These are phyloP conservation scores for Aspergillus cejpii DNA, from an alignment of 2,329 filamentous ascomycete genomes.

Conservation along the genomic window DNA sequence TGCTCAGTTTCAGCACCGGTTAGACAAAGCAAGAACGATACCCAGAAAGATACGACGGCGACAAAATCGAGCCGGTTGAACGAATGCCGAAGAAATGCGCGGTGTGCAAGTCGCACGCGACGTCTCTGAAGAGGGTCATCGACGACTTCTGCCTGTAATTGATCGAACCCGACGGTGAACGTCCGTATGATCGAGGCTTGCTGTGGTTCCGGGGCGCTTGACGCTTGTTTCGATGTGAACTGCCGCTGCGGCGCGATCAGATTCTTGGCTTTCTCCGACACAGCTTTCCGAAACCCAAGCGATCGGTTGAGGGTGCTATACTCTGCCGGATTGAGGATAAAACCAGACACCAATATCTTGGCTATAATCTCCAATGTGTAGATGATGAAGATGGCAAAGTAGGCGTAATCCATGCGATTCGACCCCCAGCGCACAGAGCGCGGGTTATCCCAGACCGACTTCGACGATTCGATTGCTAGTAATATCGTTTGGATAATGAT, in stretches of 20 bases:
- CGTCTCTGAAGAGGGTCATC: conserved; percentile 68
- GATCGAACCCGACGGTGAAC: conserved; percentile 67
- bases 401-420: conserved; percentile 63
- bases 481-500: conserved; percentile 84
- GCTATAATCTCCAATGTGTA: conserved; percentile 82
- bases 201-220: conserved; percentile 34
- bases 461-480: conserved; percentile 74
- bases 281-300: conserved; percentile 64
- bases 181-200: conserved; percentile 61
- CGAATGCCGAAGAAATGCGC: conserved; percentile 87
- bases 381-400: conserved; percentile 76
- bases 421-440: conserved; percentile 60
- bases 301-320: conserved; percentile 85
- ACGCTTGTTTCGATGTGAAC: conserved; percentile 54
- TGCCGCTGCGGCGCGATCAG: conserved; percentile 78
- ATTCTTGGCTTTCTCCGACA: conserved; percentile 67
- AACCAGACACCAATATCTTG: conserved; percentile 85
- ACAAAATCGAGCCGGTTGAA: conserved; percentile 96
- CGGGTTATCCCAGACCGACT: conserved; percentile 59
- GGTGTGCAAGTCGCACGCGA: conserved; percentile 74
- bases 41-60: conserved; percentile 92
- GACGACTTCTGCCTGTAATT: conserved; percentile 51
- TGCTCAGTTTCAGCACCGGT: conserved; percentile 60
- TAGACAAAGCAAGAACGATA: conserved; percentile 69
- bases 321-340: conserved; percentile 81